phyloP scores from a whole-genome alignment of 139 green algal genomes.

The Spirogloea muscicola region DNA sequence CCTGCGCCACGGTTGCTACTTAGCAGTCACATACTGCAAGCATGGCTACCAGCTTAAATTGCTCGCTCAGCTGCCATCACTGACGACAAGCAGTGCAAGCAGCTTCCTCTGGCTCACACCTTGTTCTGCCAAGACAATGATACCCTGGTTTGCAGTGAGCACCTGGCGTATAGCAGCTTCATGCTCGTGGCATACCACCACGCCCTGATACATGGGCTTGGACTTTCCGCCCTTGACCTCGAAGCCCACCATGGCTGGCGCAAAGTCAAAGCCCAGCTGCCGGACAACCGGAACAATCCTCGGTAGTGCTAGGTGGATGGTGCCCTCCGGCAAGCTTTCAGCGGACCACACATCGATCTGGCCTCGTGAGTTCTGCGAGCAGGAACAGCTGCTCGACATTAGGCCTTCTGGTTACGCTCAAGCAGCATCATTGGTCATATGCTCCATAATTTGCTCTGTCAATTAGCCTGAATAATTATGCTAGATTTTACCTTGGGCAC shows the following conservation, averaged over 20 bases:
- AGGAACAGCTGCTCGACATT: conserved; percentile 12
- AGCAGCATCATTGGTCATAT: no score
- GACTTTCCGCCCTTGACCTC: conserved; percentile 40
- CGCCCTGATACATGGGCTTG: conserved; percentile 40
- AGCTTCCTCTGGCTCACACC: background rate
- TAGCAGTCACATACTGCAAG: background rate
- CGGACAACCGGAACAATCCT: conserved; percentile 14
- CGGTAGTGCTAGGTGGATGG: conserved; percentile 44
- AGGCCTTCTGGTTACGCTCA: no score
- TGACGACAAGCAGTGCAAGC: background rate
- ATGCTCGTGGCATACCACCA: conserved; percentile 42
- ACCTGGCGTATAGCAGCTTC: conserved; percentile 34
- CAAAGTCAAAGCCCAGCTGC: conserved; percentile 47
- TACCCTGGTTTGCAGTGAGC: conserved; percentile 2
- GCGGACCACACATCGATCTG: conserved; percentile 46
- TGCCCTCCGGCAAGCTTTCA: conserved; percentile 36
- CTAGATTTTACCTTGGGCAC: conserved; percentile 33
- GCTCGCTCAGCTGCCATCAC: background rate
- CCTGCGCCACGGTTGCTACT: conserved; percentile 1
- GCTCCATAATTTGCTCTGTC: no score
- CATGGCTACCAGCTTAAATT: background rate
- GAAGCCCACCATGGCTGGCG: conserved; percentile 49
- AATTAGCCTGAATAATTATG: no score
- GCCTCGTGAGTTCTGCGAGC: conserved; percentile 35
- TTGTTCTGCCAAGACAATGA: background rate